Base-by-base conservation (phyloP, 306 rosid species). In the Mimosa bimucronata region DNA sequence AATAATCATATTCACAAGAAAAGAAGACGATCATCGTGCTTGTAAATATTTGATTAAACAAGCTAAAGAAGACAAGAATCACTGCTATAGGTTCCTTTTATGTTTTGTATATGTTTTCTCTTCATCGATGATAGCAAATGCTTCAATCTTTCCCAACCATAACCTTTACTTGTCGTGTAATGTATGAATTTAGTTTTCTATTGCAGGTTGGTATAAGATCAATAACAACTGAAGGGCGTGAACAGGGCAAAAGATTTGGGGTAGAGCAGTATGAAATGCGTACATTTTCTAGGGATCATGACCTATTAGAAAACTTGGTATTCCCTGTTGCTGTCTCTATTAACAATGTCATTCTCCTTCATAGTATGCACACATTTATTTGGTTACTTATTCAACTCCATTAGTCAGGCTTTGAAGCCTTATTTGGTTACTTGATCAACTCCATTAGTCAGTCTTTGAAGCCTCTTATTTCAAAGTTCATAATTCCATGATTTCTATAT, bases 251-350 rank as follows among this genome's bases (percentile, higher is more conserved):
- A 83, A 89, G 71, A 52, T 95, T 90, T 79, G 99, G 99, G 15
- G 97, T 90, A 13, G 99, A 95, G 86, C 99, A 90, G 79, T 91
- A 82, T 85, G 99, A 95, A 87, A 95, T 95, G 99, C 88, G 93
- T 34, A 89, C 89, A 74, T 93, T 95, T 85, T 93, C 94, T 48
- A 89, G 83, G 83, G 99, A 95, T 85, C 91, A 89, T 0, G 77
- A 81, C 31, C 64, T 83, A 77, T 87, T 95, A 74, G 99, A 95
- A 84, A 95, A 91, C 79, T 83, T 93, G 98, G 98, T 95, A 16
- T 71, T 25, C 16, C 31, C 31, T 26, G 11, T 9, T 29, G 5
- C 19, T 34, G 62, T 42, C 29, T 67, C 52, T 66, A 8, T 68
- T 60, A 58, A 60, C n/a, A 14, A 13, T 60, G 19, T 41, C 40